A percentile compares a stretch with the other conserved stretches of the same genome.
Evolutionary conservation across 2,329 filamentous ascomycete species (phyloP).

Genomic region (Simplicillium aogashimaense): DNA sequence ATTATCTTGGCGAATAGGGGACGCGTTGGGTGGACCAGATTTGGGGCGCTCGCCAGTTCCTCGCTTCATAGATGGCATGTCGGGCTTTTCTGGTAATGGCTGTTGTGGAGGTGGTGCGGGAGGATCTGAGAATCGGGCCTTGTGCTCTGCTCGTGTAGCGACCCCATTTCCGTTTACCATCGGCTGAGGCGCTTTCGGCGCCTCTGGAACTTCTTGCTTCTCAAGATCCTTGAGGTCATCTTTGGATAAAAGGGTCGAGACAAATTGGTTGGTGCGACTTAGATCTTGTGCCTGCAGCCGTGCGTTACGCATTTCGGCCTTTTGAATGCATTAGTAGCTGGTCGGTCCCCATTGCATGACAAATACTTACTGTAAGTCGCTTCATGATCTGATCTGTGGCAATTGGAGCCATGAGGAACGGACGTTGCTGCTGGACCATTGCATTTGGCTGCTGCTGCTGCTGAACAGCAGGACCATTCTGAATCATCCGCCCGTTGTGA

Average conservation of each 20-base stretch:
- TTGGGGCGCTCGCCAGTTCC: conserved; percentile 67
- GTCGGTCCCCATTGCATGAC: no score
- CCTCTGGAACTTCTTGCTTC: conserved; percentile 37
- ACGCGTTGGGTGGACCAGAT: conserved; percentile 38
- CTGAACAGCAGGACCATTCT: conserved; percentile 30
- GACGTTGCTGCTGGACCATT: conserved; percentile 59
- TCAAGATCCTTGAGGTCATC: conserved; percentile 53
- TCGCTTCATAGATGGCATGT: conserved; percentile 65
- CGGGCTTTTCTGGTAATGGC: conserved; percentile 86
- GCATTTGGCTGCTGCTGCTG: conserved; percentile 40
- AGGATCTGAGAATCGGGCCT: conserved; percentile 82
- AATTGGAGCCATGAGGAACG: conserved; percentile 79
- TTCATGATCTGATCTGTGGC: conserved; percentile 95
- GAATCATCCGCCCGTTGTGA: conserved; percentile 52
- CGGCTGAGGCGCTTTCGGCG: conserved; percentile 30
- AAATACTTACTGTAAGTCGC: conserved; percentile 23
- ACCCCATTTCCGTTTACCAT: conserved; percentile 40
- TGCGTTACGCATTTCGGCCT: conserved; percentile 74
- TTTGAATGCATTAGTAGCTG: no score
- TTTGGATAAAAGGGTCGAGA: conserved; percentile 66
- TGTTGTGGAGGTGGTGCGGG: conserved; percentile 90
- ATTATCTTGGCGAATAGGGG: conserved; percentile 49
- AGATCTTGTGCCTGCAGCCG: conserved; percentile 82
- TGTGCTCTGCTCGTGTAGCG: conserved; percentile 60
- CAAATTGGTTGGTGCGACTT: conserved; percentile 69